Percentiles rank a stretch among this genome's conserved stretches.
Conservation (phyloP, 2,329 filamentous ascomycete species). For the Fusarium acutatum region DNA sequence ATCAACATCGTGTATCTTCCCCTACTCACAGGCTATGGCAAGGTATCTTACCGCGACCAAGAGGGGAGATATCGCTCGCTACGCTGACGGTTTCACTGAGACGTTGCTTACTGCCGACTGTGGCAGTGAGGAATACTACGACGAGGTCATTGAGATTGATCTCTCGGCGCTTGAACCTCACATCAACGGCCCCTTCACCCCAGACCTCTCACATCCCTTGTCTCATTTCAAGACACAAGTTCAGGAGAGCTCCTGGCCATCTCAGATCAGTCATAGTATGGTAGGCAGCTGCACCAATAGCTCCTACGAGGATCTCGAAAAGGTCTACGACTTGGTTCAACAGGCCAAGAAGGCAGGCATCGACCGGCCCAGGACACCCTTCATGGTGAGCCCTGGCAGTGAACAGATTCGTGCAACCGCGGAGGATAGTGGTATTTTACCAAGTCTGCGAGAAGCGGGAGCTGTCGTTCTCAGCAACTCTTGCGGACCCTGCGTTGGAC, state of each 20-base stretch:
- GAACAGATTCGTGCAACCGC: conserved; percentile 97
- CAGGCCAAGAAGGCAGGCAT: conserved; percentile 87
- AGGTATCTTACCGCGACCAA: conserved; percentile 45
- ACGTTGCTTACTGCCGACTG: neutral
- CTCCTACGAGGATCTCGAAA: conserved; percentile 87
- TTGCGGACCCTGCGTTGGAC: conserved; percentile 67
- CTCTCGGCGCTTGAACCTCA: conserved; percentile 88
- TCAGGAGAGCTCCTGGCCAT: conserved; percentile 91
- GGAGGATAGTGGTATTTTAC: conserved; percentile 84
- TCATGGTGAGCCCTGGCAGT: conserved; percentile 94
- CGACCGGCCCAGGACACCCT: conserved; percentile 89
- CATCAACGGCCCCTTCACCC: conserved; percentile 98
- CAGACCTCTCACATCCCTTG: conserved; percentile 95
- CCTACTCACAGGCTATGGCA: conserved; percentile 45
- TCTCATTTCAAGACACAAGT: conserved; percentile 96
- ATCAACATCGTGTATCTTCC: conserved; percentile 49
- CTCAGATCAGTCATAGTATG: conserved; percentile 90
- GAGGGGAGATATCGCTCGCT: conserved; percentile 33
- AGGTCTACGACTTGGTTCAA: conserved; percentile 79
- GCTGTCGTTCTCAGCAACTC: conserved; percentile 71
- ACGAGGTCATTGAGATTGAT: conserved; percentile 48
- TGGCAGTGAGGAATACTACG: conserved; percentile 44
- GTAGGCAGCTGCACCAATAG: conserved; percentile 99
- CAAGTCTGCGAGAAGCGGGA: conserved; percentile 95
- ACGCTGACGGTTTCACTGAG: neutral